Conservation (phyloP, 495 filamentous ascomycete species). For the Astrocystis sublimbata region DNA sequence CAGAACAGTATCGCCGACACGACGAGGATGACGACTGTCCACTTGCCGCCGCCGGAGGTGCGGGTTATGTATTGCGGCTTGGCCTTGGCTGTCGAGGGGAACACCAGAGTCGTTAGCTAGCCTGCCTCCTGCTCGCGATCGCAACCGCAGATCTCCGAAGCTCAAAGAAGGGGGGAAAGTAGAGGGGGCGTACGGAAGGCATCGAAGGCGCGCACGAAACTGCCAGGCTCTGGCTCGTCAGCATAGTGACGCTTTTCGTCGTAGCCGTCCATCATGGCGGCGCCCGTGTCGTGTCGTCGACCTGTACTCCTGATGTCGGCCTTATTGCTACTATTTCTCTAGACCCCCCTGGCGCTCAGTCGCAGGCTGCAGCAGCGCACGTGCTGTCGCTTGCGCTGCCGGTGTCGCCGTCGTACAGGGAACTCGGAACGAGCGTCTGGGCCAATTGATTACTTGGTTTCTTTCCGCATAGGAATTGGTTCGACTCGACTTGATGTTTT, state of each 20-base stretch:
- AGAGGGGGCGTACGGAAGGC: conserved; percentile 72
- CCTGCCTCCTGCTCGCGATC: not conserved
- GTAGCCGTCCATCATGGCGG: conserved; percentile 56
- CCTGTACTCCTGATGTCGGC: not conserved
- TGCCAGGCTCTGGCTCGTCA: conserved; percentile 67
- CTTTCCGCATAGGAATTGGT: not conserved
- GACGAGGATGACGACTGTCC: conserved; percentile 79
- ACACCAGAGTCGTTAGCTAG: conserved; percentile 31
- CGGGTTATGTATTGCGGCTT: conserved; percentile 87
- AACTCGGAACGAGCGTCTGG: not conserved
- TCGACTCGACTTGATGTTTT: no score
- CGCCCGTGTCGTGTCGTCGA: not conserved
- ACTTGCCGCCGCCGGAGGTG: conserved; percentile 82
- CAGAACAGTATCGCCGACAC: conserved; percentile 71
- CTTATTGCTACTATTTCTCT: no score
- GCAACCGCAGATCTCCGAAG: no score
- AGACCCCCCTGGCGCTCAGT: no score
- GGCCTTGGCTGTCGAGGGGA: conserved; percentile 75
- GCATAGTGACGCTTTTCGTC: conserved; percentile 70
- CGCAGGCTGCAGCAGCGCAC: not conserved
- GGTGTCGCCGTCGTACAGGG: conserved; percentile 4
- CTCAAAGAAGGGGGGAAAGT: not conserved
- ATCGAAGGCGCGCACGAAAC: conserved; percentile 84
- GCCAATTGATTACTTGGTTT: not conserved
- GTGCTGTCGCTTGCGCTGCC: not conserved